A percentile compares a stretch with the other conserved stretches of the same genome.
Evolutionary conservation across 1,284 basidiomycete species (phyloP).

Genomic region (Waitea zeae): DNA sequence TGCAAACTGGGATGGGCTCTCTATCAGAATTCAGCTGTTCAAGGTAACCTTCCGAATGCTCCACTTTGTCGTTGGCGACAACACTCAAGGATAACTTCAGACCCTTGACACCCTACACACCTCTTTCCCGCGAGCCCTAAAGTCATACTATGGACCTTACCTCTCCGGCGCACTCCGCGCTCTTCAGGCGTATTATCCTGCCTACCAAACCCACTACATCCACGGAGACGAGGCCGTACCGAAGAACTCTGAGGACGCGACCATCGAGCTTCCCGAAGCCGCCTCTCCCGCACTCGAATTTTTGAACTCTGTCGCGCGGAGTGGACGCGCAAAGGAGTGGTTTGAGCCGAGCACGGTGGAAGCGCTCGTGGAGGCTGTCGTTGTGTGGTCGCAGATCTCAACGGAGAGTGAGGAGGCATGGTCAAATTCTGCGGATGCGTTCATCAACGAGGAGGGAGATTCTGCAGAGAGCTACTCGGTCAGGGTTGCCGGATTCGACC

Average conservation of each 20-base stretch:
- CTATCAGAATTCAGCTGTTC: constrained; percentile 65
- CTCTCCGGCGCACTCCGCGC: constrained; percentile 47
- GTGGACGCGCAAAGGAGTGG: constrained; percentile 47
- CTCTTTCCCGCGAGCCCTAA: constrained; percentile 56
- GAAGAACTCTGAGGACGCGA: constrained; percentile 55
- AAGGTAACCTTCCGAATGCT: constrained; percentile 28
- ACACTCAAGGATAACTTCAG: constrained; percentile 26
- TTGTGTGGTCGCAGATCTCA: constrained; percentile 77
- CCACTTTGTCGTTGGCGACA: constrained; percentile 1
- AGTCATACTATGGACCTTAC: constrained; percentile 40
- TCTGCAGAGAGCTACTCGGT: constrained; percentile 73
- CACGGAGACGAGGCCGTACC: constrained; percentile 36
- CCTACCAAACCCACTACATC: constrained; percentile 57
- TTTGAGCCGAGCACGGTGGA: constrained; percentile 34
- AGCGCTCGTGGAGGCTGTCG: constrained; percentile 38
- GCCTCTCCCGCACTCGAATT: constrained; percentile 74
- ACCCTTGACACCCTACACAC: constrained; percentile 60
- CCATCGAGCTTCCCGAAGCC: constrained; percentile 62
- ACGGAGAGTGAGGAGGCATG: constrained; percentile 86
- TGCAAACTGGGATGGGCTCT: constrained; percentile 61
- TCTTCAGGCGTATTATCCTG: constrained; percentile 45
- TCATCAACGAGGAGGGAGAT: constrained; percentile 91
- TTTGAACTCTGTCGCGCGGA: constrained; percentile 42
- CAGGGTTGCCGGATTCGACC: constrained; percentile 71
- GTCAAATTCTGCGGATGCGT: constrained; percentile 78